Evolutionary conservation across 192 early-diverging fungal species (phyloP), one percentile per base, ranked within the genome.

Genomic region (Backusella luteola): DNA sequence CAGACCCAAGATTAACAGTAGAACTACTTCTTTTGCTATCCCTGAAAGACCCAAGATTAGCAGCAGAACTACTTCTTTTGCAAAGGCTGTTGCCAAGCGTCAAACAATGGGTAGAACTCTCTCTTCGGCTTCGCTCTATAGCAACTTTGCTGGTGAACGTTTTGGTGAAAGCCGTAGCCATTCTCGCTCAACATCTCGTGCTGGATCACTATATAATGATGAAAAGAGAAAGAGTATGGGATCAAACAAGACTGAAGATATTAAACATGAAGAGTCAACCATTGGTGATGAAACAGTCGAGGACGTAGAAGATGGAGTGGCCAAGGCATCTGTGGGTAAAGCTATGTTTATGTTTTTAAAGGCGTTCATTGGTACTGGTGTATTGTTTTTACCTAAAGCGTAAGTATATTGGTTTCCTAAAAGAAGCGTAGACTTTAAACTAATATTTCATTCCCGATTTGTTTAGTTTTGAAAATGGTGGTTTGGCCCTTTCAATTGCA

Each of bases 291-390:
- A 53, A 56, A n/a, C 29, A 9, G 17, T 71, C 19, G 46, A 72
- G 66, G 52, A 71, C 4, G 49, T 11, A n/a, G 76, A 77, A 23
- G 32, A 39, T 2, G 17, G n/a, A 19, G 75, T 59, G 26, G 75
- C 75, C 6, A 89, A 84, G 9, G 88, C 88, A 34, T 82, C 85
- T 3, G 84, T 88, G 3, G 66, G 76, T 26, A 90, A 91, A 78
- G 87, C 90, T 4, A 85, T 90, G 74, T 89, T 90, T 77, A 76
- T 91, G 82, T 85, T 91, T 69, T 81, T 91, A 26, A 91, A 91
- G 80, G 80, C 90, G 14, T 91, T 91, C 80, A 85, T 91, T 19
- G 90, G 89, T 73, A 86, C 88, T 6, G 89, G 89, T 23, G 83
- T 81, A 4, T 78, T 91, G n/a, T 90, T 91, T 67, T 81, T 91